phyloP scores from a whole-genome alignment of 345 rosid genomes.

The Anacardium occidentale region DNA sequence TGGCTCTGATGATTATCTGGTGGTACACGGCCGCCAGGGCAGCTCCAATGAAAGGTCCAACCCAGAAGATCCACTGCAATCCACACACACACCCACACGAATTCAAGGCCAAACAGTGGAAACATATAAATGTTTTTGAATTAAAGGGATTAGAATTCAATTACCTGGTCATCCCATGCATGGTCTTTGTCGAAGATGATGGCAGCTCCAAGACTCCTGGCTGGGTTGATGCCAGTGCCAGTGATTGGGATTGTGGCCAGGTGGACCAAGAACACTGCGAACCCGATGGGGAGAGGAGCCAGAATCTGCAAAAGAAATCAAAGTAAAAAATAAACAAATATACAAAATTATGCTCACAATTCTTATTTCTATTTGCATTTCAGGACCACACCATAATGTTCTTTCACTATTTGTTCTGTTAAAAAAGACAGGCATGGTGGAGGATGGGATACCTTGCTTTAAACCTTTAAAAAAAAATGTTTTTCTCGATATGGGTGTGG shows the following conservation, averaged over 20 bases:
- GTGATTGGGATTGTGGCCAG: slow-evolving; percentile 72
- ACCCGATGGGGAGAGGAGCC: slow-evolving; percentile 79
- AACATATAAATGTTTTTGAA: not conserved
- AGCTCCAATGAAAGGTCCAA: slow-evolving; percentile 74
- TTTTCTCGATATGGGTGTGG: too few relatives aligned
- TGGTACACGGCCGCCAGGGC: slow-evolving; percentile 74
- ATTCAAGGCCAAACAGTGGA: not conserved
- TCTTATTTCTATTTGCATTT: too few relatives aligned
- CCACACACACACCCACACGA: not conserved
- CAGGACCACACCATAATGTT: too few relatives aligned
- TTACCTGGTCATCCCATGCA: slow-evolving; percentile 65
- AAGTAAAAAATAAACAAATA: not conserved
- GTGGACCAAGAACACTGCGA: slow-evolving; percentile 72
- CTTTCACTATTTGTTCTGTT: too few relatives aligned
- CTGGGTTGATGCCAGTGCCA: slow-evolving; percentile 71
- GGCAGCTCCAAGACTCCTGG: slow-evolving; percentile 77
- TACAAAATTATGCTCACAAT: not conserved
- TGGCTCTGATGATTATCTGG: slow-evolving; percentile 69
- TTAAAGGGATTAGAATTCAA: not conserved
- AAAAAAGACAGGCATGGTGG: too few relatives aligned
- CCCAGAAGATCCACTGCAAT: slow-evolving; percentile 76
- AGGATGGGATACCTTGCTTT: too few relatives aligned
- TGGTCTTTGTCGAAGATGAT: slow-evolving; percentile 48
- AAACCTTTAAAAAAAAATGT: not conserved
- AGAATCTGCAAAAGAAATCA: slow-evolving; percentile 37